Evolutionary conservation across 495 filamentous ascomycete genomes (phyloP).

Genomic region (Pseudevernia furfuracea): DNA sequence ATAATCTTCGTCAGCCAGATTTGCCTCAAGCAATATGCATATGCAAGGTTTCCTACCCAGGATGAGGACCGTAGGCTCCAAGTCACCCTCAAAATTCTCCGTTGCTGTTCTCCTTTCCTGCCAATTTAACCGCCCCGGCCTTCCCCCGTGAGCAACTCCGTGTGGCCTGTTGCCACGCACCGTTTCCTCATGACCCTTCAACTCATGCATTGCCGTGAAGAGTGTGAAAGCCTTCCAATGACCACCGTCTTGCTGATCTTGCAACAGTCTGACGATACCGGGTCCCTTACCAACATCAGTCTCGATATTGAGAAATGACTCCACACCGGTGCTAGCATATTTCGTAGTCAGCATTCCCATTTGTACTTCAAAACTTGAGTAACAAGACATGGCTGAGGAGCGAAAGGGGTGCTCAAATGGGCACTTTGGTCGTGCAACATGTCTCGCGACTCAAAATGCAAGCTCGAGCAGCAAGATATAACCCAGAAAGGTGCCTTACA

Average conservation of each 20-base stretch:
- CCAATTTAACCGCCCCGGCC: conserved; percentile 52
- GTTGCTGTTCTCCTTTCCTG: conserved; percentile 51
- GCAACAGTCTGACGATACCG: conserved; percentile 49
- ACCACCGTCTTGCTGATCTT: conserved; percentile 34
- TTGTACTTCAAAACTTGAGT: no score
- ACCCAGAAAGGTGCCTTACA: no score
- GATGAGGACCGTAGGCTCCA: conserved; percentile 57
- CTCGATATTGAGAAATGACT: conserved; percentile 38
- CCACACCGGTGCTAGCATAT: conserved; percentile 38
- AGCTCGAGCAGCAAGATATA: no score
- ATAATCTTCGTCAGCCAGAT: not conserved
- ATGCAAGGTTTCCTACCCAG: conserved; percentile 50
- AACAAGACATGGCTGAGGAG: no score
- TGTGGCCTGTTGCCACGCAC: conserved; percentile 39
- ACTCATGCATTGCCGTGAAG: conserved; percentile 50
- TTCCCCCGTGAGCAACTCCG: conserved; percentile 46
- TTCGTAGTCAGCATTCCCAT: no score
- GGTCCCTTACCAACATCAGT: conserved; percentile 48
- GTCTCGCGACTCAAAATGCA: no score
- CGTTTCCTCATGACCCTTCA: conserved; percentile 47
- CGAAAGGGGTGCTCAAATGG: no score
- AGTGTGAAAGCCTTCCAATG: conserved; percentile 60
- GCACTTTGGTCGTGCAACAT: no score
- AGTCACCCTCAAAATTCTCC: conserved; percentile 44
- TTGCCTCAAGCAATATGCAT: not conserved